phyloP scores from a whole-genome alignment of 352 stramenopile genomes.

The Pythium rishiriense region DNA sequence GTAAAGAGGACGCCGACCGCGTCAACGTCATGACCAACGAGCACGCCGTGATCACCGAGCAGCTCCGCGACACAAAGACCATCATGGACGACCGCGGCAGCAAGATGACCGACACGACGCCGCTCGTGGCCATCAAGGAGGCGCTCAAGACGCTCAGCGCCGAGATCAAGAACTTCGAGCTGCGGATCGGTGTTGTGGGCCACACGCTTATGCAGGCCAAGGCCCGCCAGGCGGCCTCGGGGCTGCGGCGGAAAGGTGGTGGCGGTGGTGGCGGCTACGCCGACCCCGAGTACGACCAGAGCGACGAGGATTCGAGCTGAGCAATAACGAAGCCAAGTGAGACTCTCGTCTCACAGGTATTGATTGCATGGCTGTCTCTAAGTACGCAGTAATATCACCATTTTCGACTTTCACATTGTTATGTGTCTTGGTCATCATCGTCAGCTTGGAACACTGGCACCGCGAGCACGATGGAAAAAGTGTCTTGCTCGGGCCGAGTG shows the following conservation, averaged over 20 bases:
- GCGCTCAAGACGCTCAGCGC: constrained; percentile 70
- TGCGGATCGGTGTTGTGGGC: constrained; percentile 78
- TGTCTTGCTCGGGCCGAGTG: constrained; percentile 9
- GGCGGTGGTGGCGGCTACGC: constrained; percentile 45
- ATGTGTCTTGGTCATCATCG: constrained; percentile 21
- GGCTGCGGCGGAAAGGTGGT: constrained; percentile 39
- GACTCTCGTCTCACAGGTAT: too few species aligned
- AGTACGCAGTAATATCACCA: too few species aligned
- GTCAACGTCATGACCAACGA: constrained; percentile 81
- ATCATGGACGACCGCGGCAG: constrained; percentile 78
- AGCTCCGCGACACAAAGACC: constrained; percentile 72
- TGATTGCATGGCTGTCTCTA: too few species aligned
- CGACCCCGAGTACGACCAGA: constrained; percentile 78
- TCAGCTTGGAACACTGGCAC: constrained; percentile 32
- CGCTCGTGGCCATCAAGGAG: constrained; percentile 84
- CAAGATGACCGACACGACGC: constrained; percentile 87
- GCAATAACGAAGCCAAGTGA: too few species aligned
- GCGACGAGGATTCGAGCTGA: constrained; percentile 80
- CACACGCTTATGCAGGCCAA: constrained; percentile 80
- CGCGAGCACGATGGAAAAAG: constrained; percentile 24
- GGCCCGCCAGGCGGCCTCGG: constrained; percentile 50
- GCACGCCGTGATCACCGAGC: constrained; percentile 68
- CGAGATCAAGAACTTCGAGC: constrained; percentile 84
- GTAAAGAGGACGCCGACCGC: constrained; percentile 64
- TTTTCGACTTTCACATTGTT: too few species aligned